Conservation (phyloP, 2,329 filamentous ascomycete genomes). For the Cercospora zeina region DNA sequence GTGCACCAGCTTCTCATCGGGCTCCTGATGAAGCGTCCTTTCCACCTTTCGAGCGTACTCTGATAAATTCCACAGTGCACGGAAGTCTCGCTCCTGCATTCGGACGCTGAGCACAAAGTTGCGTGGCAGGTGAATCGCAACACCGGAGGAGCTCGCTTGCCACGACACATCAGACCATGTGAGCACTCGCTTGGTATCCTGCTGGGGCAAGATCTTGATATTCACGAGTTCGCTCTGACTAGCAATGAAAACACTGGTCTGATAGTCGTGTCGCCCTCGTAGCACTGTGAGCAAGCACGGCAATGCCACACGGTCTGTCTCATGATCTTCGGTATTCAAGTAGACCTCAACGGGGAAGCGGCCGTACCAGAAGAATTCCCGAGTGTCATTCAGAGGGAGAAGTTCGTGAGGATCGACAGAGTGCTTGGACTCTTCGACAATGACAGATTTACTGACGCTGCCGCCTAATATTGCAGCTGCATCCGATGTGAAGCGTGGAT, state of each 20-base stretch:
- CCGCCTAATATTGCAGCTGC: constrained; percentile 70
- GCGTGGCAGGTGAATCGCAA: constrained; percentile 71
- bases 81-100: constrained; percentile 74
- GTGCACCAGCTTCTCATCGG: constrained; percentile 70
- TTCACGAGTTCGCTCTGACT: constrained; percentile 80
- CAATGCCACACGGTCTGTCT: constrained; percentile 67
- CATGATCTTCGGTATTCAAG: constrained; percentile 70
- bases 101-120: constrained; percentile 72
- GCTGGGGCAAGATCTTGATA: constrained; percentile 65
- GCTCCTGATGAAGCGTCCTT: constrained; percentile 65
- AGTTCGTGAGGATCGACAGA: constrained; percentile 58
- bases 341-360: constrained; percentile 73
- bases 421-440: constrained; percentile 21
- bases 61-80: constrained; percentile 76
- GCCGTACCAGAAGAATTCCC: constrained; percentile 73
- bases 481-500: constrained; percentile 71
- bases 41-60: constrained; percentile 80
- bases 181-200: constrained; percentile 55
- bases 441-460: constrained; percentile 34
- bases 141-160: constrained; percentile 65
- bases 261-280: constrained; percentile 67
- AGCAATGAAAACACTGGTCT: constrained; percentile 70
- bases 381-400: constrained; percentile 75
- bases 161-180: constrained; percentile 82
- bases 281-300: constrained; percentile 75